These are phyloP conservation scores for Myxozyma neglecta DNA, from an alignment of 805 yeast genomes.

Conservation along the genomic window DNA sequence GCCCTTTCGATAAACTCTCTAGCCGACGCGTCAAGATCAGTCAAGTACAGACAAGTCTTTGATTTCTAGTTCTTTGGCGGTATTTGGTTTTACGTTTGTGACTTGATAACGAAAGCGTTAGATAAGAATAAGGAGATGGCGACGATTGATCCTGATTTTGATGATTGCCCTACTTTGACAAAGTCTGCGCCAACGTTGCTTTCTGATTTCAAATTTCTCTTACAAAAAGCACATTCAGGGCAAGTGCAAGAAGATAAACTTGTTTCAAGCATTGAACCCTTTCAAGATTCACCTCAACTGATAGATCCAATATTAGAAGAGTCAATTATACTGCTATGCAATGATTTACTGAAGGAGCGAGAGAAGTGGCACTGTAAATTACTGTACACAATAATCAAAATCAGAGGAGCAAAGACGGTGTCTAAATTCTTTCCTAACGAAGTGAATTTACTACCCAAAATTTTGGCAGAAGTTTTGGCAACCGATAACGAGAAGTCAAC, in stretches of 20 bases:
- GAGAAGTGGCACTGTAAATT: constrained; percentile 39
- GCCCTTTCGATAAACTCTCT: neutral
- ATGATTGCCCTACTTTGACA: constrained; percentile 27
- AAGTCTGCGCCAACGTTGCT: constrained; percentile 25
- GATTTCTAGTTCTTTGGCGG: neutral
- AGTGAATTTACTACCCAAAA: constrained; percentile 48
- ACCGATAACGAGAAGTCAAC: constrained; percentile 73
- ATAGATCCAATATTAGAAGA: constrained; percentile 24
- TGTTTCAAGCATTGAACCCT: constrained; percentile 20
- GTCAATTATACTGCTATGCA: neutral
- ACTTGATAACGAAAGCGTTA: neutral
- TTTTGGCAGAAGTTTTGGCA: constrained; percentile 38
- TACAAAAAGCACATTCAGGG: neutral
- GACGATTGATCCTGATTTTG: constrained; percentile 21
- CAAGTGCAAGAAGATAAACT: neutral
- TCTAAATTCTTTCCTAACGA: constrained; percentile 62
- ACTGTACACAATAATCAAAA: constrained; percentile 62
- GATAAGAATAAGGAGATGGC: neutral
- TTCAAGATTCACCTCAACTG: constrained; percentile 27
- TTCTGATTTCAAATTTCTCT: constrained; percentile 4
- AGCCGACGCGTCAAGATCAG: neutral
- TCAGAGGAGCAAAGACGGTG: constrained; percentile 64
- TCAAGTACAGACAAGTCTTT: neutral
- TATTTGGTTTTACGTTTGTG: no score
- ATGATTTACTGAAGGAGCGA: neutral